phyloP scores from a whole-genome alignment of 2,329 filamentous ascomycete species.

The Talaromyces verruculosus region DNA sequence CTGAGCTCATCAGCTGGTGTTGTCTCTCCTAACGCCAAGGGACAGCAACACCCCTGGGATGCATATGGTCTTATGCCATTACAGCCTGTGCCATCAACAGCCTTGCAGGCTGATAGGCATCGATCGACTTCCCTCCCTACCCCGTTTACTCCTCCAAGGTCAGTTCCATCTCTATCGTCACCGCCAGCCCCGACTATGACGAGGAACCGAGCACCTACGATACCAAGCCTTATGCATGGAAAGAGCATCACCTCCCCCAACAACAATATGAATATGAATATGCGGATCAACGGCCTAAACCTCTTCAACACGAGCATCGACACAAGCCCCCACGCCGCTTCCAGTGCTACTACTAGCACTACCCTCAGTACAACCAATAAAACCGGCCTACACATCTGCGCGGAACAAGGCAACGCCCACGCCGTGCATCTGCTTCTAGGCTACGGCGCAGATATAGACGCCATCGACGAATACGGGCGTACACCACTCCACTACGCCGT shows the following conservation, averaged over 20 bases:
- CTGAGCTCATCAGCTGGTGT: conserved; percentile 2
- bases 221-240: conserved; percentile 1
- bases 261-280: not conserved
- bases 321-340: not conserved
- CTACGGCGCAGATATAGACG: conserved; percentile 13
- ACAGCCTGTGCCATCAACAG: conserved; percentile 3
- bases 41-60: conserved; percentile 10
- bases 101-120: conserved; percentile 14
- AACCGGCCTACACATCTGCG: conserved; percentile 11
- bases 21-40: not conserved
- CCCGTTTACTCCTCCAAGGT: conserved; percentile 18
- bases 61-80: conserved; percentile 19
- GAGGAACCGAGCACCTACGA: conserved; percentile 2
- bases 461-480: conserved; percentile 11
- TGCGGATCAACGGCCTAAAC: not conserved
- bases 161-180: conserved; percentile 12
- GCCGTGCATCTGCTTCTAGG: conserved; percentile 9
- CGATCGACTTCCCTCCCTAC: conserved; percentile 18
- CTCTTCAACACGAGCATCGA: conserved; percentile 8
- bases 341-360: not conserved
- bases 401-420: conserved; percentile 15
- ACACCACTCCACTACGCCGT: conserved; percentile 20
- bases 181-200: not conserved
- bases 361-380: conserved; percentile 7
- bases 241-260: not conserved